Percentiles rank a stretch among this genome's conserved stretches.
Evolutionary conservation across 106 monocot genomes (phyloP).

Genomic region (Dioscorea dumetorum): DNA sequence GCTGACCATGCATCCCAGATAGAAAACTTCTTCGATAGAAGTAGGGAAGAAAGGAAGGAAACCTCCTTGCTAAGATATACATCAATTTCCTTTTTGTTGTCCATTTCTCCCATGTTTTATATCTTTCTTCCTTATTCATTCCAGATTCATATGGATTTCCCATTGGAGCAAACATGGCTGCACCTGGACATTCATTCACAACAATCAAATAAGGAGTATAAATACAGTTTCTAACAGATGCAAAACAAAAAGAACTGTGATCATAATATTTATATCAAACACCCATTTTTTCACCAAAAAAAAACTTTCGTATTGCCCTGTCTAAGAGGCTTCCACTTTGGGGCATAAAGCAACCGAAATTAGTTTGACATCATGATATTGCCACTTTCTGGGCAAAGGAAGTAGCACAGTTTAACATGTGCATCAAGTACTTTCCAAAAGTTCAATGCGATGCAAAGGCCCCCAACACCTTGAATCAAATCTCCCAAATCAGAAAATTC

Average conservation of each 20-base stretch:
- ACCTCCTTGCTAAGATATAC: slow-evolving; percentile 73
- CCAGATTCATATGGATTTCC: slow-evolving; percentile 80
- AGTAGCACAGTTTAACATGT: too few species aligned
- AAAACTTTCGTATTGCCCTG: too few species aligned
- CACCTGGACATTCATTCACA: slow-evolving; percentile 50
- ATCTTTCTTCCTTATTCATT: slow-evolving; percentile 84
- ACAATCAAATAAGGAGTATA: neutral
- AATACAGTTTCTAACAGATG: too few species aligned
- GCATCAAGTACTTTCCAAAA: too few species aligned
- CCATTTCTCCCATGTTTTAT: slow-evolving; percentile 89
- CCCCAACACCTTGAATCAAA: too few species aligned
- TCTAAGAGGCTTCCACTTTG: too few species aligned
- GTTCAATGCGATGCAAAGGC: too few species aligned
- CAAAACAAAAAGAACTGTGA: too few species aligned
- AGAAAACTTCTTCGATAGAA: slow-evolving; percentile 75
- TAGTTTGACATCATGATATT: too few species aligned
- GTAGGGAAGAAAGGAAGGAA: slow-evolving; percentile 75
- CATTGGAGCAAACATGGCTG: slow-evolving; percentile 84
- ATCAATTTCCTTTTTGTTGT: slow-evolving; percentile 74
- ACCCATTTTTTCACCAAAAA: slow-evolving; percentile 1
- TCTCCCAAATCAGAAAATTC: too few species aligned
- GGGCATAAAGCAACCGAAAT: too few species aligned
- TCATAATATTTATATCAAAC: neutral
- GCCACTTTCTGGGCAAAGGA: too few species aligned
- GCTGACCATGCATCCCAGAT: slow-evolving; percentile 75